These are phyloP conservation scores for Rhytidhysteron rufulum DNA, from an alignment of 2,329 filamentous ascomycete genomes.

Conservation along the genomic window DNA sequence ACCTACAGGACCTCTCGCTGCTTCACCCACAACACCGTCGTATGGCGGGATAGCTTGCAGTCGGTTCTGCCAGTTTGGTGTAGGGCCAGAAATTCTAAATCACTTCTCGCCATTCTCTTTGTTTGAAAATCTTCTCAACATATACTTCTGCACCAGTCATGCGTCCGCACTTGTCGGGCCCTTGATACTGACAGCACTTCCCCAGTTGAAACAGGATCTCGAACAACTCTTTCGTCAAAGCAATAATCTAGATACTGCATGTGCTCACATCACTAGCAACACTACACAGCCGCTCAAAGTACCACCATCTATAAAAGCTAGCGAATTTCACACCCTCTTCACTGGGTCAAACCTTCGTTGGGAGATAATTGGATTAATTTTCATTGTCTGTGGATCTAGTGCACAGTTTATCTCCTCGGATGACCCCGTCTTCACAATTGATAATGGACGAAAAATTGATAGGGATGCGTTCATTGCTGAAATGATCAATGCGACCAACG, in stretches of 20 bases:
- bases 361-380: constrained; percentile 29
- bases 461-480: constrained; percentile 31
- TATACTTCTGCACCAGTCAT: constrained; percentile 24
- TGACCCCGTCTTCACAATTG: constrained; percentile 26
- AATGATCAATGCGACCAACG: constrained; percentile 30
- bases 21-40: constrained; percentile 16
- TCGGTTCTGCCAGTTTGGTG: constrained; percentile 25
- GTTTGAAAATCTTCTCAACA: constrained; percentile 22
- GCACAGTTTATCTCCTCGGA: constrained; percentile 28
- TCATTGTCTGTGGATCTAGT: constrained; percentile 23
- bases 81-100: constrained; percentile 25
- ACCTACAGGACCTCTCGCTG: constrained; percentile 19
- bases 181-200: constrained; percentile 25
- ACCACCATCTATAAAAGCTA: constrained; percentile 24
- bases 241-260: constrained; percentile 17
- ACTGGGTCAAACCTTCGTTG: constrained; percentile 32
- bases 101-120: constrained; percentile 25
- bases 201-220: constrained; percentile 27
- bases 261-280: constrained; percentile 29
- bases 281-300: constrained; percentile 28
- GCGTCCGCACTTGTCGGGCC: constrained; percentile 24
- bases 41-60: constrained; percentile 16
- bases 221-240: constrained; percentile 17
- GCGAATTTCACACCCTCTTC: constrained; percentile 29
- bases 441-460: constrained; percentile 25